These are phyloP conservation scores for Miamiensis avidus DNA, from an alignment of 169 alveolate species.

Conservation along the genomic window DNA sequence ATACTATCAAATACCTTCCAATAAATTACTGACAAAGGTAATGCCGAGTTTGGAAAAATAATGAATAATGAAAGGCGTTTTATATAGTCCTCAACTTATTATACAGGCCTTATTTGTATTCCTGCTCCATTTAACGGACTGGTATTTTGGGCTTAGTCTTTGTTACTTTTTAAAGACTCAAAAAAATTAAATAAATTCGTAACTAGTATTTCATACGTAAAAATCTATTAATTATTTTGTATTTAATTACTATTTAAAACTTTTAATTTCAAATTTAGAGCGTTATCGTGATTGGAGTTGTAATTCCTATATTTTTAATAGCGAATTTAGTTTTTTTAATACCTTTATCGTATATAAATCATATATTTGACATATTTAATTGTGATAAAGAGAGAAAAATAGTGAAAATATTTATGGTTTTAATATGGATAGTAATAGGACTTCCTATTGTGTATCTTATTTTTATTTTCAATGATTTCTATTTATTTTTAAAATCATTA, in stretches of 20 bases:
- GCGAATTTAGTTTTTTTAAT: not conserved
- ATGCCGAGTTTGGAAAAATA: not conserved
- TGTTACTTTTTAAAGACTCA: not conserved
- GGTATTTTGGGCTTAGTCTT: not conserved
- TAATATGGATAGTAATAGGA: not conserved
- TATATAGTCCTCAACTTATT: not conserved
- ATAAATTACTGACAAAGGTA: not conserved
- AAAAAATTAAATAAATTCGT: not conserved
- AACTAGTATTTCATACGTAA: not conserved
- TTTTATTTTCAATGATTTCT: not conserved
- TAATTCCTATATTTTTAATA: not conserved
- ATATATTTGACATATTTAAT: no score
- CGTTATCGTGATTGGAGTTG: not conserved
- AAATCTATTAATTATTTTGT: not conserved
- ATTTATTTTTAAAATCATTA: not conserved
- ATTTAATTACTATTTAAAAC: no score
- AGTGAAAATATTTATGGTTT: not conserved
- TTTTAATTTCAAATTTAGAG: not conserved
- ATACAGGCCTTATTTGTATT: not conserved
- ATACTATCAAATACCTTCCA: not conserved
- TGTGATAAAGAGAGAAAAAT: not conserved
- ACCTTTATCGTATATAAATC: not conserved
- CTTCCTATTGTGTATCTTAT: no score
- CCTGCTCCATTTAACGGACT: not conserved
- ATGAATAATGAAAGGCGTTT: not conserved